Percentiles rank a stretch among this genome's conserved stretches.
Evolutionary conservation across 305 asterid genomes (phyloP).

Genomic region (Fraxinus greggii): DNA sequence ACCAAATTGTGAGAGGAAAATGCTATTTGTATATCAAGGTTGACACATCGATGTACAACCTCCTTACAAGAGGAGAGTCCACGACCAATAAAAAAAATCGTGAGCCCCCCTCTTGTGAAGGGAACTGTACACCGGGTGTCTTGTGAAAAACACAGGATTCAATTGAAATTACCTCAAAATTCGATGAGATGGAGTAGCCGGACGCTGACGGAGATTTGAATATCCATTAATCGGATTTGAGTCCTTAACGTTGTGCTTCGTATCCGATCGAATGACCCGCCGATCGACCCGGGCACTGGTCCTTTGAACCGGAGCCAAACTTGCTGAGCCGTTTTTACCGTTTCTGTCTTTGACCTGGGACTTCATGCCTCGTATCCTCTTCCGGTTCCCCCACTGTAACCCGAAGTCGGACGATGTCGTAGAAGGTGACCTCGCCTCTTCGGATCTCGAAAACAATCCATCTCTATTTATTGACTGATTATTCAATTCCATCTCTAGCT

Average conservation of each 20-base stretch:
- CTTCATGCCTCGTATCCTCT: conserved; percentile 81
- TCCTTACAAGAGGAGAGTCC: too few relatives aligned
- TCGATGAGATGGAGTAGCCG: conserved; percentile 62
- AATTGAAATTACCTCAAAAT: conserved; percentile 50
- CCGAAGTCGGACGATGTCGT: conserved; percentile 65
- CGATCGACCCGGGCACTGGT: conserved; percentile 46
- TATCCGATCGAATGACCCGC: conserved; percentile 65
- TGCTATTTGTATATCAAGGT: too few relatives aligned
- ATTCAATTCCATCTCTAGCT: conserved; percentile 57
- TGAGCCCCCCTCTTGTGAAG: too few relatives aligned
- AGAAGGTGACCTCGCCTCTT: conserved; percentile 40
- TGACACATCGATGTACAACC: too few relatives aligned
- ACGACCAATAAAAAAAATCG: too few relatives aligned
- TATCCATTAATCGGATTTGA: conserved; percentile 40
- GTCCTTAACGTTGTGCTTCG: conserved; percentile 28
- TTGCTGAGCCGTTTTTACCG: conserved; percentile 31
- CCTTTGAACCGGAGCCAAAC: conserved; percentile 42
- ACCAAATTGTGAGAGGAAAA: too few relatives aligned
- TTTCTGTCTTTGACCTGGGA: conserved; percentile 47
- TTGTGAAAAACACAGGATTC: not conserved
- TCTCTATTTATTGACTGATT: conserved; percentile 36
- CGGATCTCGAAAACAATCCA: conserved; percentile 52
- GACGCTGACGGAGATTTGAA: conserved; percentile 71
- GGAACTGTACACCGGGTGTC: too few relatives aligned
- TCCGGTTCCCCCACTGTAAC: conserved; percentile 85